Percentiles rank a stretch among this genome's conserved stretches.
Conservation (phyloP, 2,329 filamentous ascomycete genomes). For the Fusarium caatingaense region DNA sequence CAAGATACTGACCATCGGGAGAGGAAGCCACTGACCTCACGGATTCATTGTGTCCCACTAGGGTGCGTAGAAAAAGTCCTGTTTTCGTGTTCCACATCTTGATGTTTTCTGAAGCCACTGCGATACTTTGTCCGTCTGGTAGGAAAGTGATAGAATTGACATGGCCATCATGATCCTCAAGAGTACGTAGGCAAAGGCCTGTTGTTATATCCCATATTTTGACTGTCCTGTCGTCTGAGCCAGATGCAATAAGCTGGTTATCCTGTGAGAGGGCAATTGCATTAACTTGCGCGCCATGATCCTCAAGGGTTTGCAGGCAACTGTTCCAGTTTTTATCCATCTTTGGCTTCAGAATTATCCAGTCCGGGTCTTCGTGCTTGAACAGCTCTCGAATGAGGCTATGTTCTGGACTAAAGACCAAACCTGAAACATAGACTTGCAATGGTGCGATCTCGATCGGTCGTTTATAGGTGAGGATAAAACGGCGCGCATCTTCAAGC, state of each 20-base stretch:
- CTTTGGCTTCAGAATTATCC: not conserved
- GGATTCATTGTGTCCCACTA: accelerated
- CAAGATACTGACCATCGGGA: no score
- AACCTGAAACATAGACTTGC: not conserved
- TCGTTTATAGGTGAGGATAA: not conserved
- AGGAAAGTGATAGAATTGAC: accelerated
- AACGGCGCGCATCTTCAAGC: not conserved
- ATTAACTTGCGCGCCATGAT: accelerated
- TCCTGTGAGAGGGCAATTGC: not conserved
- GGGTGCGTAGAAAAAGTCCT: accelerated
- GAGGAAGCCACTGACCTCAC: accelerated
- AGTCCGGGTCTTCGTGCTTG: not conserved
- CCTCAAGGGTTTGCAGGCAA: not conserved
- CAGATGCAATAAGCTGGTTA: not conserved
- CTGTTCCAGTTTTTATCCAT: not conserved
- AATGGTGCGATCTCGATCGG: not conserved
- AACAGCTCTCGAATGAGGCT: not conserved
- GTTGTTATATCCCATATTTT: not conserved
- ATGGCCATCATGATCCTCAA: accelerated
- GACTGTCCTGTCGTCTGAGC: accelerated
- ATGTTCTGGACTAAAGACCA: not conserved
- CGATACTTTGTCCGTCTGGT: accelerated
- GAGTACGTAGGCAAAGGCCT: not conserved
- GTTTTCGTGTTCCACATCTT: no score
- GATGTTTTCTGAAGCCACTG: accelerated